Base-by-base conservation (phyloP, 176 grass and related monocot genomes). In the Oryza nivara region DNA sequence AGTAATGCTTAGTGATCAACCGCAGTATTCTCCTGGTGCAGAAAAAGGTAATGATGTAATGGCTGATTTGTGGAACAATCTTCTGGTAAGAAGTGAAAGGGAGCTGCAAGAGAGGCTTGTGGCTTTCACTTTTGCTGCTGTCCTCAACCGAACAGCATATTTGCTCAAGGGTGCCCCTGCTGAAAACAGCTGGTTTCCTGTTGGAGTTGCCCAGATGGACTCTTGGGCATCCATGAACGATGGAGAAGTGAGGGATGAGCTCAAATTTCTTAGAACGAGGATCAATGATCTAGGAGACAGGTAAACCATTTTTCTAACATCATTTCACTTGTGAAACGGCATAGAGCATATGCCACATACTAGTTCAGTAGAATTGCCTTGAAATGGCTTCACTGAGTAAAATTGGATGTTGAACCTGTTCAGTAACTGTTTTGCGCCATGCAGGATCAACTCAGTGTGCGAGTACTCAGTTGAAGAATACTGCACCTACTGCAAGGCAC, bases 131-230 rank as follows among this genome's bases (percentile, higher is more conserved):
- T 94, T 94, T 73, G 44, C 58, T 48, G 67, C 65, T 82, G 90
- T 92, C 79, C 46, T 92, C 72, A 83, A 83, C 58, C 73, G 34
- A 54, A 46, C 65, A 70, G 45, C 79, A 47, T 67, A 11, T 74
- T 48, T 68, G 60, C 78, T 72, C 11, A 70, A 84, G 11, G 71
- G 44, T 15, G 44, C 78, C 73, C 54, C 44, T 64, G 78, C 52
- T 67, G 79, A 70, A 61, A 83, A 73, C 76, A 84, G 11, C 1
- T 90, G 84, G 83, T 88, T 89, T 61, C 90, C 84, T 34, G 68
- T 88, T 79, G 92, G 95, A 69, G 75, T 92, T 60, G 88, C 82
- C 16, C 95, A 92, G 54, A 97, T 97, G 92, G 63, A 86, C 71
- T 83, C 68, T 71, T 97, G 95, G 95, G 82, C 88, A 68, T 80